These are phyloP conservation scores for Dendrobium officinale DNA, from an alignment of 106 monocot species.

Conservation along the genomic window DNA sequence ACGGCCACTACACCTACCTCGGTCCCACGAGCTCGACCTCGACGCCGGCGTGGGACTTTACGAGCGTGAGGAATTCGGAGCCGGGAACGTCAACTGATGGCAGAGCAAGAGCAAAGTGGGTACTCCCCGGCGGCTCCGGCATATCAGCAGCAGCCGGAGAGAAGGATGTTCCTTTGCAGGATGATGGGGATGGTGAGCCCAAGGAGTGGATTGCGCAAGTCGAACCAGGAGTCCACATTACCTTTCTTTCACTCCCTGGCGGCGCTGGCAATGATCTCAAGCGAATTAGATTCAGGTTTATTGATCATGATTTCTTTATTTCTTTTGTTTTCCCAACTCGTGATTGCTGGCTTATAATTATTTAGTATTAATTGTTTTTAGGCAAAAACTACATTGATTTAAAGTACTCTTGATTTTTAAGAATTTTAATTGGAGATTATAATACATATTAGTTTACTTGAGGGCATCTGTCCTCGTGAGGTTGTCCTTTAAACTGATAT, in stretches of 20 bases:
- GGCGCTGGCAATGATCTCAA: slow-evolving; percentile 91
- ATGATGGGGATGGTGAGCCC: slow-evolving; percentile 29
- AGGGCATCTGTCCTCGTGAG: too few relatives aligned
- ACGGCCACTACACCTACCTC: slow-evolving; percentile 29
- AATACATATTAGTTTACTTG: too few relatives aligned
- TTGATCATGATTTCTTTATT: too few relatives aligned
- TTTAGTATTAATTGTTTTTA: too few relatives aligned
- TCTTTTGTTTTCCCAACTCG: too few relatives aligned
- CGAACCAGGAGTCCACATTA: slow-evolving; percentile 90
- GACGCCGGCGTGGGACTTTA: slow-evolving; percentile 74
- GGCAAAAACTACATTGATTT: too few relatives aligned
- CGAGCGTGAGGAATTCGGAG: neutral
- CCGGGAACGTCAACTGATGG: neutral
- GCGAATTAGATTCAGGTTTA: slow-evolving; percentile 84
- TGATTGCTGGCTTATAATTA: too few relatives aligned
- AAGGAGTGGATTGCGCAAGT: slow-evolving; percentile 96
- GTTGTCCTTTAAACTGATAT: too few relatives aligned
- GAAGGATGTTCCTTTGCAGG: slow-evolving; percentile 6
- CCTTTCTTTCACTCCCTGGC: slow-evolving; percentile 66
- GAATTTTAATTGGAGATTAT: too few relatives aligned
- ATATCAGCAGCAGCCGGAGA: slow-evolving; percentile 11
- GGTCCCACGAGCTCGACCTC: slow-evolving; percentile 44
- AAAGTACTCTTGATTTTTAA: too few relatives aligned
- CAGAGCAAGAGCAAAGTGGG: slow-evolving; percentile 3
- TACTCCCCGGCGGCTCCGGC: slow-evolving; percentile 10